These are phyloP conservation scores for Durio zibethinus DNA, from an alignment of 345 rosid species.

Conservation along the genomic window DNA sequence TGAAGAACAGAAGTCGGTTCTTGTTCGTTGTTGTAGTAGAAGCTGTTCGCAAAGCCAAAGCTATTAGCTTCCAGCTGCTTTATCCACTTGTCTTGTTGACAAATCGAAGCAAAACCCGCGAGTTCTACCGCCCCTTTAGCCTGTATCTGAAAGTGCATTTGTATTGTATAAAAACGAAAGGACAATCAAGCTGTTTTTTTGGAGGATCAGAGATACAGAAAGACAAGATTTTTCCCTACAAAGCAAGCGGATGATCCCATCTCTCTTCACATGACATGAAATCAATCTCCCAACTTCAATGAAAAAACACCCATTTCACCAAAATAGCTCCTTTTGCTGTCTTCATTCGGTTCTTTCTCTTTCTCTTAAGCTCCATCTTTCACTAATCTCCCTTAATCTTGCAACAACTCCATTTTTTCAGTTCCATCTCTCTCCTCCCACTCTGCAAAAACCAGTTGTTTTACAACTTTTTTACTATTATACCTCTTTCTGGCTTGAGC, in stretches of 20 bases:
- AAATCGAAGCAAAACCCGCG: slow-evolving; percentile 37
- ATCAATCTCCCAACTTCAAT: slow-evolving; percentile 22
- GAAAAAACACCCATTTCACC: slow-evolving; percentile 24
- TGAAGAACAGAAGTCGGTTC: slow-evolving; percentile 45
- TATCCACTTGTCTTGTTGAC: slow-evolving; percentile 34
- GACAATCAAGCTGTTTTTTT: slow-evolving; percentile 6
- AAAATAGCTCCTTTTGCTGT: neutral
- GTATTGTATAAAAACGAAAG: slow-evolving; percentile 14
- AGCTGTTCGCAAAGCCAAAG: slow-evolving; percentile 19
- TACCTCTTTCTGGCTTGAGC: neutral
- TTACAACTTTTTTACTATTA: neutral
- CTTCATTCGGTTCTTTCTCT: slow-evolving; percentile 14
- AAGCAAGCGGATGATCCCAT: neutral
- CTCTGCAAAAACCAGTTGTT: neutral
- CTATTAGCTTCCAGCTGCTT: slow-evolving; percentile 19
- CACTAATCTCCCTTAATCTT: neutral
- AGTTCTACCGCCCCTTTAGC: slow-evolving; percentile 33
- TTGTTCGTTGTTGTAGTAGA: slow-evolving; percentile 18
- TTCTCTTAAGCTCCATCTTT: slow-evolving; percentile 30
- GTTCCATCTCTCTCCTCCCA: slow-evolving; percentile 5
- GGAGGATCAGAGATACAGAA: slow-evolving; percentile 11
- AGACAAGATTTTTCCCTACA: slow-evolving; percentile 1
- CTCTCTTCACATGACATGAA: slow-evolving; percentile 29
- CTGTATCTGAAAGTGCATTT: slow-evolving; percentile 39
- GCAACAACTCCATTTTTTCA: slow-evolving; percentile 20